Base-by-base conservation (phyloP, 2,329 filamentous ascomycete species). In the Colletotrichum destructivum region DNA sequence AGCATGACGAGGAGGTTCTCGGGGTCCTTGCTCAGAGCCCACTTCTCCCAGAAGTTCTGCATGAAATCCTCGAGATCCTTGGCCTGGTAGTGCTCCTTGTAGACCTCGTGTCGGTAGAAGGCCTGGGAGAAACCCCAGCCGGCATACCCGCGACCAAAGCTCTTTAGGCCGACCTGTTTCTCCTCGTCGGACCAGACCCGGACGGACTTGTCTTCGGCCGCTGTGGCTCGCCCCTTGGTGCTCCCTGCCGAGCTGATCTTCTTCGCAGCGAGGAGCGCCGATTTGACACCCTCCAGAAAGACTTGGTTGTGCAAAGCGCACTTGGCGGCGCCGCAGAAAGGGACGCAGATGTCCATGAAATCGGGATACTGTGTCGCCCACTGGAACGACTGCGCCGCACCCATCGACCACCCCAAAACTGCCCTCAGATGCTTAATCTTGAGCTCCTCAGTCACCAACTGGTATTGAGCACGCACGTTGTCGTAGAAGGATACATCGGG, bases 81-180 rank as follows among this genome's bases (percentile, higher is more conserved):
- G 31, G 69, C 66, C 12, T 40, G 8, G 59, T 72, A 72, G 47
- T 69, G 55, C 35, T 64, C n/a, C 78, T 93, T 88, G 78, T 92
- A 92, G n/a, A 94, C 71, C 78, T 87, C 91, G 75, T 94, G 85
- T 1, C 93, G 87, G 76, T 96, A 96, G 77, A 95, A 96, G 0
- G 92, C 87, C 76, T 95, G 93, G 62, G 90, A 93, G 76, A 96
- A 93, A 0, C 94, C 93, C 93, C 90, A 96, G 0, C 93, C 93
- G 1, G 93, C 93, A 80, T 96, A 96, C 0, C 91, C 93, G 55
- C 92, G 86, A 0, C 88, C 92, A 68, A 96, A 88, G 0, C 93
- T 93, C 76, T 92, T 94, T 51, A 96, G 78, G 68, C 86, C 78
- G 38, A 77, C 60, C 74, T 76, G 40, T 76, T 81, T 77, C 76